Base-by-base conservation (phyloP, 768 basidiomycete species). In the Suillus sp. region DNA sequence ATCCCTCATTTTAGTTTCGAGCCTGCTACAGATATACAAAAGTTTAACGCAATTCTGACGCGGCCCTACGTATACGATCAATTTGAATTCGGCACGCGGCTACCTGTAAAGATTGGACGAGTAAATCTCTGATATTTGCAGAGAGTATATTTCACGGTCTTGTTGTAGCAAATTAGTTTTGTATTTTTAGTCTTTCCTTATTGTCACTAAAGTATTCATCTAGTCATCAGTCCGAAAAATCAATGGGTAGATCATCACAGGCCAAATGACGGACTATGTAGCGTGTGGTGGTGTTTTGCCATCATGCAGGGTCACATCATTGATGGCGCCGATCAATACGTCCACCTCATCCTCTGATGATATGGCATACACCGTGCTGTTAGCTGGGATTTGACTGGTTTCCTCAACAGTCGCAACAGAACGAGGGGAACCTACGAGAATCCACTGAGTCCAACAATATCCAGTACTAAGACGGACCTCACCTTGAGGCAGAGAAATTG, bases 31-130 rank as follows among this genome's bases (percentile, higher is more conserved):
- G 78, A 72, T 3, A 81, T 86, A 38, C 72, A 70, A 59, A 85
- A 83, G 70, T 80, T 73, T 63, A 85, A 83, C 64, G 74, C 79
- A 0, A 80, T 86, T 35, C 65, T 85, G 40, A 85, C 83, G 1
- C 70, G 82, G 37, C 84, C 85, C 1, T 84, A 79, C 65, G 76
- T 85, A 8, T 69, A 72, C 14, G 78, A 78, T 43, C 75, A 80
- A 59, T 78, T 77, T 67, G 73, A 75, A 32, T 66, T 68, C 32
- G 82, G 82, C 9, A 70, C 80, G 14, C 75, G 78, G 60, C 66
- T 85, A 22, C 84, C 84, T 4, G 56, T 82, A 5, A 64, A 77
- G 18, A 68, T 80, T 37, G 66, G 64, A 56, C 66, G 69, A 61
- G n/a, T 63, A 59, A 16, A 61, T 59, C 22, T 51, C 1, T 56